phyloP scores from a whole-genome alignment of 73 alveolate genomes.

The Stentor roeselii region DNA sequence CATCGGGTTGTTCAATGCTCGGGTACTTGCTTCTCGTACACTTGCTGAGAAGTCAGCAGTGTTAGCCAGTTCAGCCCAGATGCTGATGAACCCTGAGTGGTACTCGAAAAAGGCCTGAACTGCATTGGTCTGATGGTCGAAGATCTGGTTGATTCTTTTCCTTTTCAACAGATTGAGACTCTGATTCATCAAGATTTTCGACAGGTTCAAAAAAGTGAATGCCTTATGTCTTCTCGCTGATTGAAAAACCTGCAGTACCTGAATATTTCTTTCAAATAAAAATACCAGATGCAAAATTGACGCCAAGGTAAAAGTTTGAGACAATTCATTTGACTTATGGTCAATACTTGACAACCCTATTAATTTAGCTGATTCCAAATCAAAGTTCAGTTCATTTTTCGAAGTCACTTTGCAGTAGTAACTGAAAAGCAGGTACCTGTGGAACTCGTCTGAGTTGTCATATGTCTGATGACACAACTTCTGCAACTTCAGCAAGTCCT shows the following conservation, averaged over 20 bases:
- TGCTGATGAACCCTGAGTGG: background rate
- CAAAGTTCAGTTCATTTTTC: background rate
- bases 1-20: too few relatives aligned
- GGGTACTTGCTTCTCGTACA: too few relatives aligned
- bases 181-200: too few relatives aligned
- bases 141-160: too few relatives aligned
- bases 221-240: too few relatives aligned
- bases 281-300: background rate
- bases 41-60: too few relatives aligned
- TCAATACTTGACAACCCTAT: background rate
- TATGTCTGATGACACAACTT: background rate
- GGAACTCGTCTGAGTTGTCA: background rate
- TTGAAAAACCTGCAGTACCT: background rate
- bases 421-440: background rate
- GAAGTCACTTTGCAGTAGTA: too few relatives aligned
- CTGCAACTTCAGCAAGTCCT: background rate
- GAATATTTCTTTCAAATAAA: background rate
- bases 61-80: slow-evolving; percentile 10
- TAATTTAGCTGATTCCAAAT: background rate
- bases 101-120: background rate
- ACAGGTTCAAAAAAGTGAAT: background rate
- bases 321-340: background rate
- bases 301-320: background rate
- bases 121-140: background rate
- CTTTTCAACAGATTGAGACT: background rate